Percentiles rank a stretch among this genome's conserved stretches.
Conservation (phyloP, 1,284 basidiomycete genomes). For the Papiliotrema laurentii region DNA sequence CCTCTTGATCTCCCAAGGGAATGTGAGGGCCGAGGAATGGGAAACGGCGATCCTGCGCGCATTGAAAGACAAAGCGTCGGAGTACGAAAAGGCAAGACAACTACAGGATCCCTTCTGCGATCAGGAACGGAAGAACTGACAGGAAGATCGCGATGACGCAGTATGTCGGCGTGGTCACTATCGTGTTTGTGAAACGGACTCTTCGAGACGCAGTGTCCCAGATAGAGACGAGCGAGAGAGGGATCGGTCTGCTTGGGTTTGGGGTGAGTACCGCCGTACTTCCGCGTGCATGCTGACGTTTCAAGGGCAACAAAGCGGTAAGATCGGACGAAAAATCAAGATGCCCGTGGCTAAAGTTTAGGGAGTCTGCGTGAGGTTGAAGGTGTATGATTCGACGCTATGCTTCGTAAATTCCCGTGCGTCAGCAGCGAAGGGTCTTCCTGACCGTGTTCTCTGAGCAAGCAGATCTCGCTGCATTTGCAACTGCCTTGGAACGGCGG, state of each 20-base stretch:
- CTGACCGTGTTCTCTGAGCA: constrained; percentile 27
- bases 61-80: constrained; percentile 49
- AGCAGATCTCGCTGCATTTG: constrained; percentile 54
- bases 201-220: constrained; percentile 21
- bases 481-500: constrained; percentile 52
- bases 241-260: constrained; percentile 41
- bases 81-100: constrained; percentile 28
- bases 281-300: constrained; percentile 25
- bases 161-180: constrained; percentile 51
- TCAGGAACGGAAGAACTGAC: too few relatives aligned
- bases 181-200: constrained; percentile 52
- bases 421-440: constrained; percentile 32
- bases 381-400: constrained; percentile 43
- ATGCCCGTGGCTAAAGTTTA: constrained; percentile 2
- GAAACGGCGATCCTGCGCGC: constrained; percentile 52
- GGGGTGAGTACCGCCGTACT: constrained; percentile 23
- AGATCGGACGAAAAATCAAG: background rate
- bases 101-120: background rate
- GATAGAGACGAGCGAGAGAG: constrained; percentile 30
- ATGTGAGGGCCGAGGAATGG: constrained; percentile 54
- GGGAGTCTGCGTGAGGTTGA: constrained; percentile 46
- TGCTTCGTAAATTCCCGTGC: constrained; percentile 58
- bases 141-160: constrained; percentile 30
- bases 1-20: constrained; percentile 36
- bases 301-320: constrained; percentile 44